Base-by-base conservation (phyloP, 2,329 filamentous ascomycete species). In the Neopestalotiopsis rosae region DNA sequence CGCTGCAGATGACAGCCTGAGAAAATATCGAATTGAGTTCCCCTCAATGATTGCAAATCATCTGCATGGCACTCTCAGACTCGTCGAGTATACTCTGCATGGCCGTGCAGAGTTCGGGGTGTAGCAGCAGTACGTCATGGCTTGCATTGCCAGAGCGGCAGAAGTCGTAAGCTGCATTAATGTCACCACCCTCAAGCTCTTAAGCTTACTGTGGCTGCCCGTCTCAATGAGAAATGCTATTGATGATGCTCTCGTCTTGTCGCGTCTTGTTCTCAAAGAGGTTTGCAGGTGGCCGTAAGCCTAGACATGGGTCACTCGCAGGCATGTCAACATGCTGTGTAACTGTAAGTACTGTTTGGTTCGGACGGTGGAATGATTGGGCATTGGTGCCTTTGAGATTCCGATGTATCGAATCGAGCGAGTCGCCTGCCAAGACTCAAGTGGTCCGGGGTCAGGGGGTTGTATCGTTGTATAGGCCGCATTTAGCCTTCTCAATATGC, bases 151-250 rank as follows among this genome's bases (percentile, higher is more conserved):
- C 59, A 34, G 32, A 20, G 14, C 59, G 34, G 59, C 10, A 40
- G 59, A 34, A 40, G 34, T 30, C 59, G 59, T 62, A 62, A 62
- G 59, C 59, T 42, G 59, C 59, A 62, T 14, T 32, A 40, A 62
- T 62, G 59, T 62, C 30, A 62, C 59, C 59, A 34, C 32, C n/a
- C 30, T 20, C 32, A 14, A 62, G 28, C 59, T 17, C 30, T n/a
- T 12, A 12, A 30, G 32, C 59, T 40, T 40, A 62, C 59, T 62
- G 59, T 34, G 34, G 34, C 10, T 62, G 32, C 30, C 59, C 59
- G 32, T 34, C 32, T 17, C 59, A 62, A 24, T 38, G 59, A 40
- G 13, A 20, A 40, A 12, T 62, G 10, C 42, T 32, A 20, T 59
- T 59, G n/a, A 32, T n/a, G 45, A 52, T 20, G 57, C 57, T 59